Conservation (phyloP, 257 asterid genomes). For the Ilex aquifolium region DNA sequence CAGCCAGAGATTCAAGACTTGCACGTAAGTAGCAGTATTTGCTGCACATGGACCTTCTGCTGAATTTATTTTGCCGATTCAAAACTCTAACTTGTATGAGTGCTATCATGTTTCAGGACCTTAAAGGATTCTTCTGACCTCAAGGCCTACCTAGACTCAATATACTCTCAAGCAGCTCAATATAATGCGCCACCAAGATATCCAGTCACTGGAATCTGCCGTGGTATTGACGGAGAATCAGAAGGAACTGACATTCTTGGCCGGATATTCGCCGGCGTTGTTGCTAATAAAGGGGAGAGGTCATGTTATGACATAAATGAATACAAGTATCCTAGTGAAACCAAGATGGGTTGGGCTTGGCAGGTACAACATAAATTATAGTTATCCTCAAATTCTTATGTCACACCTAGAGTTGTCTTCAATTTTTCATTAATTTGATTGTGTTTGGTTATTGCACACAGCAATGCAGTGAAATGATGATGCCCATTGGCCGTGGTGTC, state of each 20-base stretch:
- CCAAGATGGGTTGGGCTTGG: neutral
- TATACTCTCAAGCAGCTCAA: neutral
- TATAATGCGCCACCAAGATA: neutral
- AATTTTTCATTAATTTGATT: too few species aligned
- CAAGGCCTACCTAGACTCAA: neutral
- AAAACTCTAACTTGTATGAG: too few species aligned
- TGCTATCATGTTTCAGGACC: neutral
- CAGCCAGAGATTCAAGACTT: neutral
- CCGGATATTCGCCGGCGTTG: neutral
- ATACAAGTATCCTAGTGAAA: neutral
- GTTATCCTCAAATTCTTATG: too few species aligned
- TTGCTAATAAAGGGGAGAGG: neutral
- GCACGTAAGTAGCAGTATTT: neutral
- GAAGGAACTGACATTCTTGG: constrained; percentile 1
- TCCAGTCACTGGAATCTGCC: neutral
- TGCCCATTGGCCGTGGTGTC: neutral
- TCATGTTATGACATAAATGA: neutral
- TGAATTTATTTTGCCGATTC: too few species aligned
- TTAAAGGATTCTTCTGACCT: neutral
- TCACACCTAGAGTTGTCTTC: too few species aligned
- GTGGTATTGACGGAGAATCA: neutral
- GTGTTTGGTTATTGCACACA: neutral
- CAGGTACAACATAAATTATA: neutral
- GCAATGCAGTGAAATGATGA: neutral
- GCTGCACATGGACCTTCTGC: too few species aligned